Conservation (phyloP, 1,139 yeast species). For the Yamadazyma siamensis region DNA sequence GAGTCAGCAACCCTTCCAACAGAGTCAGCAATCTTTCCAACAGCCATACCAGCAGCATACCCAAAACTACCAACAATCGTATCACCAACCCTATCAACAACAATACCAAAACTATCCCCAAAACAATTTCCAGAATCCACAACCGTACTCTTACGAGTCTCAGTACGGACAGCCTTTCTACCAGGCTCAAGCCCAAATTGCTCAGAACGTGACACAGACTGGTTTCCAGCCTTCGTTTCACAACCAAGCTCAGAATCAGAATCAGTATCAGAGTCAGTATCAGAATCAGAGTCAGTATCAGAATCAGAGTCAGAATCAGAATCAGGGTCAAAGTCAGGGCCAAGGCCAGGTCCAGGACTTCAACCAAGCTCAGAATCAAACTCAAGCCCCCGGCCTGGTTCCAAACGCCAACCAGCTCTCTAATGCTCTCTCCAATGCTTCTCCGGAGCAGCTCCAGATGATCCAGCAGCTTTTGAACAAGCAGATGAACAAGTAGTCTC, state of each 20-base stretch:
- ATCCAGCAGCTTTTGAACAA: conserved; percentile 27
- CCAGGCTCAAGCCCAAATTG: too few relatives aligned
- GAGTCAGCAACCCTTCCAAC: conserved; percentile 2
- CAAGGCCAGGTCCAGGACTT: background rate
- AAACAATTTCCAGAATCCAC: background rate
- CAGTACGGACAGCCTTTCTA: conserved; percentile 2
- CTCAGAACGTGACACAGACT: too few relatives aligned
- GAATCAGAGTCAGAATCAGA: background rate
- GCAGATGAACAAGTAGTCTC: conserved; percentile 16
- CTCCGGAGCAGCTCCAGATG: conserved; percentile 23
- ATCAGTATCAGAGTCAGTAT: background rate
- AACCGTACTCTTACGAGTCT: too few relatives aligned
- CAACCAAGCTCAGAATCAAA: background rate
- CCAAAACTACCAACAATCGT: conserved; percentile 5
- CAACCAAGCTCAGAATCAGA: too few relatives aligned
- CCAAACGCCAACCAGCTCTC: too few relatives aligned
- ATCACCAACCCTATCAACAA: conserved; percentile 7
- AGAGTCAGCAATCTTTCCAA: conserved; percentile 7
- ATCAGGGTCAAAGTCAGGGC: background rate
- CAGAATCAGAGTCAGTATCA: background rate
- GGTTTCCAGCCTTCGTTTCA: too few relatives aligned
- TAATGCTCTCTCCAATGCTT: conserved; percentile 13
- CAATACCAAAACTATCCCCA: conserved; percentile 8
- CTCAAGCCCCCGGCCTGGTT: conserved; percentile 1
- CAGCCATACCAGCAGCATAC: too few relatives aligned